Evolutionary conservation across 2,329 filamentous ascomycete species (phyloP), one percentile per base, ranked within the genome.

Genomic region (Clonostachys rosea): DNA sequence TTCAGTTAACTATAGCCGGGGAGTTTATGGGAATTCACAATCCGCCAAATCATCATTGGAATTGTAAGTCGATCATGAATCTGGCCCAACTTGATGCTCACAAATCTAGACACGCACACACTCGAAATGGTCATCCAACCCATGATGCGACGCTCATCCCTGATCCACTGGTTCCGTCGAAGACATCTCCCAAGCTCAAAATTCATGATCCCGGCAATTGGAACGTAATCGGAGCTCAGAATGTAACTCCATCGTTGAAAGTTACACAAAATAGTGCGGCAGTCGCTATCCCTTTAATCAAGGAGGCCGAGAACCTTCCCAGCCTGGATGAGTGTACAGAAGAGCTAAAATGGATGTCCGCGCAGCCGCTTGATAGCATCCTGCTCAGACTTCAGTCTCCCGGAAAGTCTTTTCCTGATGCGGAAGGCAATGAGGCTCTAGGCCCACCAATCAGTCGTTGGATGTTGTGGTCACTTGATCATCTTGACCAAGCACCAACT

Each of bases 401-500:
- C 56, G 30, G 49, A 49, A 11, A 49, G 47, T 37, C 51, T 20
- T 30, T 30, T 8, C 24, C 24, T 30, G 24, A 30, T 10, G 24
- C 24, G 8, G 24, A 30, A 30, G 24, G 24, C 24, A 30, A 30
- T 10, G 24, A 30, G 10, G 24, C 24, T 30, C 9, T 10, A 30
- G 24, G 24, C 24, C 24, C 24, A 30, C 24, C 24, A 30, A 30
- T 30, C 24, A 30, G 24, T 30, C 24, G 24, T 30, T 84, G 81
- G 81, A 76, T 89, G 66, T 67, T 84, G 34, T 81, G 76, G 30
- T 73, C 73, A 2, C 63, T 87, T 45, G 71, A 74, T 50, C 68
- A 66, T 52, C 67, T 72, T 56, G 71, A 69, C 36, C 68, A 70
- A 34, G 53, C 24, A 30, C 24, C 24, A 30, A 30, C 24, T 30